These are phyloP conservation scores for Phaeolepiota aurea DNA, from an alignment of 768 basidiomycete genomes.

Conservation along the genomic window DNA sequence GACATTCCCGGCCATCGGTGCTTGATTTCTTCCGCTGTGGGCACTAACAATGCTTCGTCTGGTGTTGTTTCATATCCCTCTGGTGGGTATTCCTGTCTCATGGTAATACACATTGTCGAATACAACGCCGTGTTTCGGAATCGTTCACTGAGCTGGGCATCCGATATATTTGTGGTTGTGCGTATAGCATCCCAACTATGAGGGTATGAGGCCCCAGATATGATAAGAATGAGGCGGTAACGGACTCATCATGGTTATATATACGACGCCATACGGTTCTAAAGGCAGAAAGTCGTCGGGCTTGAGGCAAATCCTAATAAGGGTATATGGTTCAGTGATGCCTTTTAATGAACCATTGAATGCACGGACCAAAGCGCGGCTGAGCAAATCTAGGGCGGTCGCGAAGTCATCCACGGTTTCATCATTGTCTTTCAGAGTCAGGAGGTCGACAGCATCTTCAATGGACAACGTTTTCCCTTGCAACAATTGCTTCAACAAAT, in stretches of 20 bases:
- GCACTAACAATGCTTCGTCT: constrained; percentile 48
- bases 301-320: constrained; percentile 65
- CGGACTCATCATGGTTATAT: constrained; percentile 83
- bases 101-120: constrained; percentile 44
- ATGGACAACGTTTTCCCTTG: constrained; percentile 67
- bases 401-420: constrained; percentile 54
- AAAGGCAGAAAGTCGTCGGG: constrained; percentile 60
- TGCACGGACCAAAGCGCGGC: constrained; percentile 42
- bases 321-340: no score
- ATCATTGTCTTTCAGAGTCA: constrained; percentile 78
- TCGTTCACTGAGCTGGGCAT: constrained; percentile 66
- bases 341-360: no score
- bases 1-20: constrained; percentile 74
- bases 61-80: constrained; percentile 48
- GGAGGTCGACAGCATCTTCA: constrained; percentile 77
- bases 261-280: constrained; percentile 81
- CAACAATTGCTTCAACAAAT: constrained; percentile 57
- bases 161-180: constrained; percentile 67
- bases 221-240: no score
- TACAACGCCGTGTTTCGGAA: constrained; percentile 72
- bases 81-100: constrained; percentile 30
- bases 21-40: constrained; percentile 48
- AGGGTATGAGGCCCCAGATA: no score
- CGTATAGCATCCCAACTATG: constrained; percentile 72
- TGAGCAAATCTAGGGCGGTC: constrained; percentile 60